phyloP scores from a whole-genome alignment of 495 filamentous ascomycete genomes.

The Penicillium maclennaniae region DNA sequence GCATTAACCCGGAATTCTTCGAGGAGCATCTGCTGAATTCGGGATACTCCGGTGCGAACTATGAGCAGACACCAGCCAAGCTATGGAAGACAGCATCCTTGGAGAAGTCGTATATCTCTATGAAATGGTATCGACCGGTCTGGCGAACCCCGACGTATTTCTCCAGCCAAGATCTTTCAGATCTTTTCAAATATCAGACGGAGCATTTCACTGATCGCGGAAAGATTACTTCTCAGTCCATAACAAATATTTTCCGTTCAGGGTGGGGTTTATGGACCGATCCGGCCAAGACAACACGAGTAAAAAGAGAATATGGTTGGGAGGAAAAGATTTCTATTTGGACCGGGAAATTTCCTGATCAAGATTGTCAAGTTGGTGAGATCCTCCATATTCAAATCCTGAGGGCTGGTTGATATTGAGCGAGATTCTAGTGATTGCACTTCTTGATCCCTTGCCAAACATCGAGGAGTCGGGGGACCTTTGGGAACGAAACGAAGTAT shows the following conservation, averaged over 20 bases:
- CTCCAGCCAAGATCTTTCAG: conserved; percentile 1
- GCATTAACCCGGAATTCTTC: conserved; percentile 16
- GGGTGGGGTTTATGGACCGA: conserved; percentile 10
- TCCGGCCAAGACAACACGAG: background rate
- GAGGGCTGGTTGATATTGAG: background rate
- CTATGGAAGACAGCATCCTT: conserved; percentile 9
- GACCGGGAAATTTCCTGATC: background rate
- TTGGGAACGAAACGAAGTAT: background rate
- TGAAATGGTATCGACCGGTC: conserved; percentile 13
- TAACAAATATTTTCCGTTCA: conserved; percentile 11
- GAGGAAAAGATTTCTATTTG: conserved; percentile 15
- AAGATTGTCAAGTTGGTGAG: conserved; percentile 9
- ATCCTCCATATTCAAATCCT: background rate
- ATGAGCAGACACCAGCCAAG: conserved; percentile 1
- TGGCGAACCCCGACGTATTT: conserved; percentile 11
- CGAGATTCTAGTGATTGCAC: conserved; percentile 4
- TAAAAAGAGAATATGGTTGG: conserved; percentile 6
- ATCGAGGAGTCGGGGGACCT: background rate
- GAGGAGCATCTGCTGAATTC: conserved; percentile 17
- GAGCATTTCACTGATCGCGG: conserved; percentile 1
- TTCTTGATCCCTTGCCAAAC: conserved; percentile 12
- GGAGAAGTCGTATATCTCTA: conserved; percentile 6
- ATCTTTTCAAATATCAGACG: conserved; percentile 1
- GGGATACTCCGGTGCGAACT: conserved; percentile 3
- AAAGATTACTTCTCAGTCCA: background rate